phyloP scores from a whole-genome alignment of 2,329 filamentous ascomycete species.

The Trichoderma harzianum region DNA sequence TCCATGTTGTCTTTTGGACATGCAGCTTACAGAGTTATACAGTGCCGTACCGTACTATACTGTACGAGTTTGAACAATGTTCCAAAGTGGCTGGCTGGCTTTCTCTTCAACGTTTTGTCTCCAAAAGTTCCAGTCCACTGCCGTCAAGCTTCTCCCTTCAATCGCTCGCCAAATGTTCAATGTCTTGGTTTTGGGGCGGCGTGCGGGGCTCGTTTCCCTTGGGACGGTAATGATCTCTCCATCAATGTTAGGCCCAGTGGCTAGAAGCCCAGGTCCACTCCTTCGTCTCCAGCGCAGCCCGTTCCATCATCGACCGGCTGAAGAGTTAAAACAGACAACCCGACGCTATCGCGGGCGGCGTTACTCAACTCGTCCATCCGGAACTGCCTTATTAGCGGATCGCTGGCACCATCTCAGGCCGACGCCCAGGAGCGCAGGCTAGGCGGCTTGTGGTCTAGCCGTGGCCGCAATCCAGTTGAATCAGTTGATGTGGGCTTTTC shows the following conservation, averaged over 20 bases:
- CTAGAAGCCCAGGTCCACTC: neutral
- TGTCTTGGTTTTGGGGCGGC: neutral
- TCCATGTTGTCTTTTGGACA: neutral
- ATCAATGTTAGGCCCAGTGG: neutral
- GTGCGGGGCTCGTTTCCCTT: neutral
- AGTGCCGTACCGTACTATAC: neutral
- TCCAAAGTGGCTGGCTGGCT: neutral
- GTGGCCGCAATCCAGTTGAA: neutral
- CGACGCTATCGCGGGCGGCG: neutral
- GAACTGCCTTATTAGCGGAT: constrained; percentile 9
- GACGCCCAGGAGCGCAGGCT: neutral
- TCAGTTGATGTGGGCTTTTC: neutral
- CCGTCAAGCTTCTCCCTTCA: no score
- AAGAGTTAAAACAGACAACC: neutral
- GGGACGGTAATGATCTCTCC: neutral
- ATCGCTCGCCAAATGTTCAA: neutral
- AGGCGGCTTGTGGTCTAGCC: neutral
- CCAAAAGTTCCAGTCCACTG: neutral
- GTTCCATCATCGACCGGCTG: neutral
- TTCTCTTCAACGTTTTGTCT: neutral
- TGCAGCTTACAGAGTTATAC: neutral
- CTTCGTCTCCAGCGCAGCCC: neutral
- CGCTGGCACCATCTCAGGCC: neutral
- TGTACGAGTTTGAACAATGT: no score
- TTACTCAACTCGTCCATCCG: neutral